Evolutionary conservation across 345 rosid genomes (phyloP).

Genomic region (Eucalyptus microcorys): DNA sequence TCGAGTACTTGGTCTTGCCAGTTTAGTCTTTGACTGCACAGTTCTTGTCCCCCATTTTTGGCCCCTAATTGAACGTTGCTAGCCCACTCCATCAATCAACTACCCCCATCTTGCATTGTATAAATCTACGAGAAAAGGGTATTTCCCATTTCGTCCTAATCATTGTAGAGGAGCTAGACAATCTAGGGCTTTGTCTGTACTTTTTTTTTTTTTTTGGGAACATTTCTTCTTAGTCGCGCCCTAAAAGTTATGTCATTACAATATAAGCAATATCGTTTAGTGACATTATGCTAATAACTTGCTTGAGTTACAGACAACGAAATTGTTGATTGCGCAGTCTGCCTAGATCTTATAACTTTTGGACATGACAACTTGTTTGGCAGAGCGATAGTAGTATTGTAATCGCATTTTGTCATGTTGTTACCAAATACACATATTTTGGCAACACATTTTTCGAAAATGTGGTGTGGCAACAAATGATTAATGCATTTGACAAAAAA

Average conservation of each 20-base stretch:
- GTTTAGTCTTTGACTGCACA: not conserved
- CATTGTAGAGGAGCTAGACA: not conserved
- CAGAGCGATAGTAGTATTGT: accelerated
- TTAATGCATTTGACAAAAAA: not conserved
- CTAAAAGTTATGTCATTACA: not conserved
- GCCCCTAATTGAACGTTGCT: not conserved
- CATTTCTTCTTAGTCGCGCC: not conserved
- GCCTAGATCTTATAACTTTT: not conserved
- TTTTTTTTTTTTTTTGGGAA: not conserved
- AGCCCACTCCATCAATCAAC: not conserved
- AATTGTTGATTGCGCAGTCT: not conserved
- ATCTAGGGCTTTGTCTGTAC: not conserved
- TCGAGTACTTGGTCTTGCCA: not conserved
- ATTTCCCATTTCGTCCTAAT: not conserved
- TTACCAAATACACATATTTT: not conserved
- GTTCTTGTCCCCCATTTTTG: not conserved
- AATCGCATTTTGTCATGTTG: not conserved
- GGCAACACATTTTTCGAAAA: not conserved
- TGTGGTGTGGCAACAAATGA: not conserved
- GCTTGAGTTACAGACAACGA: accelerated
- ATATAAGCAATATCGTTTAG: not conserved
- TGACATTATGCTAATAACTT: not conserved
- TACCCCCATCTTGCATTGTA: not conserved
- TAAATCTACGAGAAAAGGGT: not conserved
- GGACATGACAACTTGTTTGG: not conserved